Evolutionary conservation across 352 stramenopile genomes (phyloP), one percentile per base, ranked within the genome.

Genomic region (Phytophthora pluvialis): DNA sequence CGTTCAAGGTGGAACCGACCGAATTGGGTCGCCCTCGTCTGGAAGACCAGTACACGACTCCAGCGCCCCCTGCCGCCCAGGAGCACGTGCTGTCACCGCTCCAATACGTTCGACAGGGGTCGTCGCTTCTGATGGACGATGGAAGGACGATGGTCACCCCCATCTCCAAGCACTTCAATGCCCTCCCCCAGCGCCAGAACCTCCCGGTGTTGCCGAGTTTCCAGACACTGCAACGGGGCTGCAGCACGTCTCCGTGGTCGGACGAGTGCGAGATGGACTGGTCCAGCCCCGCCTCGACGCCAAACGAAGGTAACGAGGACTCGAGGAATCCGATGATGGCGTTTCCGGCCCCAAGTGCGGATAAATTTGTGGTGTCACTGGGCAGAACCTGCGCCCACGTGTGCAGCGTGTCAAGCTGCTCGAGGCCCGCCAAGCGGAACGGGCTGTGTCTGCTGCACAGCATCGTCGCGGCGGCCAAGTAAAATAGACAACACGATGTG

Each of bases 191-290:
- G 25, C 11, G 11, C 12, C 45, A 52, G 28, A 60, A 65, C 10
- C 21, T 72, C 39, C 60, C 69, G n/a, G 28, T 68, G 15, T 42
- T 77, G 21, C 69, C 69, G 18, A 70, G 69, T 26, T 72, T 77
- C 42, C 49, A 58, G 40, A 66, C 55, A 5, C 32, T 77, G 7
- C 68, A 73, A 54, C 36, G 45, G 9, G 42, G 31, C 33, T 65
- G 49, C 16, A 31, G 31, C n/a, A 58, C 32, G 33, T 70, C 55
- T 15, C 42, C 56, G 5, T 60, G 58, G 58, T 56, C 40, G 38
- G 46, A 64, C 1, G 29, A 13, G n/a, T 49, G 51, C 32, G 51
- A 55, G 3, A 44, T 57, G 32, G 42, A 55, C 16, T 60, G 42
- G 51, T 68, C 50, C 7, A 62, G 49, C 4, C 45, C 36, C 4